Conservation (phyloP, 768 basidiomycete species). For the Kwoniella shandongensis region DNA sequence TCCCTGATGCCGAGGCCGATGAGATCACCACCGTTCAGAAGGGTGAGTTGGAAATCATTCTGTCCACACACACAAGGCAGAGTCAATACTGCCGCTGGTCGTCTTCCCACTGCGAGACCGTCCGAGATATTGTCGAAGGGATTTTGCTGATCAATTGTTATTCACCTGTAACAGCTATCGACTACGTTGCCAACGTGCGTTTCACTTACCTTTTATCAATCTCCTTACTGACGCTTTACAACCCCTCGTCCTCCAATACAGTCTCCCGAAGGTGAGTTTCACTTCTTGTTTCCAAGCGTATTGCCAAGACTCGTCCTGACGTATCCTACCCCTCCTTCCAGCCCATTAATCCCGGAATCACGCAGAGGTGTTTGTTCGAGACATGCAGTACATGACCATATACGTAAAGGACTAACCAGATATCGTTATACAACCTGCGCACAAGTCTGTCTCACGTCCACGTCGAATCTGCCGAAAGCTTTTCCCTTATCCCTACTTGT, state of each 20-base stretch:
- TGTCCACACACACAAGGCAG: too few species aligned
- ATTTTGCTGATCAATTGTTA: constrained; percentile 7
- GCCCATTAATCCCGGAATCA: constrained; percentile 28
- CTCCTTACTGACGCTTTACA: not conserved
- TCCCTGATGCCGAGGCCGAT: constrained; percentile 95
- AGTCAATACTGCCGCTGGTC: too few species aligned
- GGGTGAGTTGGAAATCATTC: constrained; percentile 61
- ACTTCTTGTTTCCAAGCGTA: too few species aligned
- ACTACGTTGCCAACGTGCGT: constrained; percentile 75
- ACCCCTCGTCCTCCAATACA: constrained; percentile 6
- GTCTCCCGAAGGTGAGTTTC: constrained; percentile 78
- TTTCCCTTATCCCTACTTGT: not conserved
- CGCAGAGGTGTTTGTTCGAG: not conserved
- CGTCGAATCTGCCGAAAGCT: too few species aligned
- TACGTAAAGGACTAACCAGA: too few species aligned
- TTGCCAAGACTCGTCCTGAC: too few species aligned
- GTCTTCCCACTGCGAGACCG: too few species aligned
- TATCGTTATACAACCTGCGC: not conserved
- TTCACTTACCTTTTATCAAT: not conserved
- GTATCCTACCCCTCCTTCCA: too few species aligned
- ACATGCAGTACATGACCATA: constrained; percentile 19
- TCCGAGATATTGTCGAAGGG: too few species aligned
- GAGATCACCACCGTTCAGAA: constrained; percentile 87
- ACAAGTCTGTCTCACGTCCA: too few species aligned
- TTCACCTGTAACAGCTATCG: constrained; percentile 65